Conservation (phyloP, 108 stramenopile genomes). For the Cyclotella sp. region DNA sequence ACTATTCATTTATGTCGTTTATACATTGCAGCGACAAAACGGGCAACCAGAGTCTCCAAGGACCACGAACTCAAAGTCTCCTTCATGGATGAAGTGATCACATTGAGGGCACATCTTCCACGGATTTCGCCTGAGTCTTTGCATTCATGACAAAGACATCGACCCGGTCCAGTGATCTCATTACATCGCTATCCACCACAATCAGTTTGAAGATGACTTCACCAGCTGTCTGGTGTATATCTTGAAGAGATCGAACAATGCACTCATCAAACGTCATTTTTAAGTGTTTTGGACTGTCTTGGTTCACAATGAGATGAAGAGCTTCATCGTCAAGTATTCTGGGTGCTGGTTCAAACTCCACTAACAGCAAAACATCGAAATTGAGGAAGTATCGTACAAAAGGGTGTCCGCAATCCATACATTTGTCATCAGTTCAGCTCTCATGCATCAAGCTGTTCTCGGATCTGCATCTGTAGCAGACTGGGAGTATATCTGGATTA, state of each 20-base stretch:
- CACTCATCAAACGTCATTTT: slow-evolving; percentile 44
- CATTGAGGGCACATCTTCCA: slow-evolving; percentile 51
- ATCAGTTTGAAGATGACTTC: background rate
- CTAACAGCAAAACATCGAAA: slow-evolving; percentile 77
- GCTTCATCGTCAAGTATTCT: slow-evolving; percentile 49
- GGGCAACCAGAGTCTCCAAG: slow-evolving; percentile 40
- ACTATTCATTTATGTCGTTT: too few species aligned
- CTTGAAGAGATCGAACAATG: slow-evolving; percentile 50
- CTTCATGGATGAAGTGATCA: slow-evolving; percentile 70
- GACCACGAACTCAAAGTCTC: slow-evolving; percentile 73
- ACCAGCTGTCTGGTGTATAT: slow-evolving; percentile 27
- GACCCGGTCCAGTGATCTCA: background rate
- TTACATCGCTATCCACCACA: background rate
- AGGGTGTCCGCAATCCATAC: slow-evolving; percentile 71
- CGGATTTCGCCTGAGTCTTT: background rate
- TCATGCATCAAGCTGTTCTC: slow-evolving; percentile 67
- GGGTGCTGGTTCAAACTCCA: slow-evolving; percentile 70
- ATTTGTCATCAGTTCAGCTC: slow-evolving; percentile 49
- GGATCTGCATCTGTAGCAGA: slow-evolving; percentile 76
- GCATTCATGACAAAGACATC: slow-evolving; percentile 7
- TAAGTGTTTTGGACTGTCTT: background rate
- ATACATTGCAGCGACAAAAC: background rate
- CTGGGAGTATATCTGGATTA: slow-evolving; percentile 64
- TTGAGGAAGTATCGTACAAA: slow-evolving; percentile 73
- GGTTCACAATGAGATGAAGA: slow-evolving; percentile 45